Evolutionary conservation across 805 yeast species (phyloP).

Genomic region (Scheffersomyces stipitis): DNA sequence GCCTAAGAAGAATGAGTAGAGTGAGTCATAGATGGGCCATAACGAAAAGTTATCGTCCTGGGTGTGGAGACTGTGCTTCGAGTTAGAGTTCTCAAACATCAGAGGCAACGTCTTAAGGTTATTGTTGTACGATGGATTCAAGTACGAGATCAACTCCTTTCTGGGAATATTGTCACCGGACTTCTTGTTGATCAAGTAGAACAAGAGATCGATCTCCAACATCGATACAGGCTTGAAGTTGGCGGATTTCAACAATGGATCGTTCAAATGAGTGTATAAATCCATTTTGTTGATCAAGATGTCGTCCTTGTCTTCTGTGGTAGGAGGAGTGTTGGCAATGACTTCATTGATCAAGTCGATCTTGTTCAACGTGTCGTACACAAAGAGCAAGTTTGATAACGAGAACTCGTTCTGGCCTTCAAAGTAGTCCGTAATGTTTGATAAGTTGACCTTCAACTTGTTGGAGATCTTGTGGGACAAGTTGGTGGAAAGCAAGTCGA

Average conservation of each 20-base stretch:
- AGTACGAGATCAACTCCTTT: slow-evolving; percentile 42
- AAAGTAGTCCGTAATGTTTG: slow-evolving; percentile 36
- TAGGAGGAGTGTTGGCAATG: slow-evolving; percentile 46
- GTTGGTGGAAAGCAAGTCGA: slow-evolving; percentile 33
- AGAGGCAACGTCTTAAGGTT: slow-evolving; percentile 34
- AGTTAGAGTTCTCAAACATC: slow-evolving; percentile 43
- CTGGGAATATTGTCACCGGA: slow-evolving; percentile 39
- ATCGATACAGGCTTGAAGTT: slow-evolving; percentile 44
- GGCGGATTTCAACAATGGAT: slow-evolving; percentile 42
- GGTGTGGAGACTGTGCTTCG: slow-evolving; percentile 25
- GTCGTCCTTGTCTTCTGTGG: slow-evolving; percentile 39
- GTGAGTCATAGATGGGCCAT: slow-evolving; percentile 62
- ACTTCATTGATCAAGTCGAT: slow-evolving; percentile 46
- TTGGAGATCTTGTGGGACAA: slow-evolving; percentile 42
- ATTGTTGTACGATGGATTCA: slow-evolving; percentile 57
- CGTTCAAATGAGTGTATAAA: slow-evolving; percentile 42
- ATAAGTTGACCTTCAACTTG: slow-evolving; percentile 35
- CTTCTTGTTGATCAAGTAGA: slow-evolving; percentile 37
- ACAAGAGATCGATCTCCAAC: slow-evolving; percentile 40
- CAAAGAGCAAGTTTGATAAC: slow-evolving; percentile 38
- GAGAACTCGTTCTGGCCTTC: slow-evolving; percentile 27
- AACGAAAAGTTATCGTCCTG: slow-evolving; percentile 41
- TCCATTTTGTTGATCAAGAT: slow-evolving; percentile 41
- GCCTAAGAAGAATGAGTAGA: slow-evolving; percentile 85
- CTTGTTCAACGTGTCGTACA: slow-evolving; percentile 41